Conservation (phyloP, 345 rosid species). For the Durio zibethinus region DNA sequence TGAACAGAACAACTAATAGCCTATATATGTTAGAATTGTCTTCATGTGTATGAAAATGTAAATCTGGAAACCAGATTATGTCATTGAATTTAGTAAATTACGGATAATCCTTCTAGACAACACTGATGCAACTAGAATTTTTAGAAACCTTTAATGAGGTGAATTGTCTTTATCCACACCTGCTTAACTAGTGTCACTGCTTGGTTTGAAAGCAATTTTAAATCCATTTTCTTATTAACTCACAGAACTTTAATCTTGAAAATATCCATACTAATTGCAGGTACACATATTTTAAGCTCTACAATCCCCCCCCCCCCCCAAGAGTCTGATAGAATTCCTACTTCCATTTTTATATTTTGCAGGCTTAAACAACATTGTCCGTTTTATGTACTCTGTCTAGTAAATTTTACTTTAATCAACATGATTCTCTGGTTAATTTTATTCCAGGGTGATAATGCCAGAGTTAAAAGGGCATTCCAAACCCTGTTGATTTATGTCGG, state of each 20-base stretch:
- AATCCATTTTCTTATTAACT: neutral
- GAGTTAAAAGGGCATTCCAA: constrained; percentile 56
- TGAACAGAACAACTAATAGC: neutral
- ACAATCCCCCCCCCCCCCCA: neutral
- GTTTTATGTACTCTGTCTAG: neutral
- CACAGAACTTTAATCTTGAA: neutral
- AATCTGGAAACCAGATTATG: neutral
- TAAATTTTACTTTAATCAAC: neutral
- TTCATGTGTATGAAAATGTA: neutral
- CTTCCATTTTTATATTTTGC: neutral
- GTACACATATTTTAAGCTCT: neutral
- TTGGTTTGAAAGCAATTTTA: neutral
- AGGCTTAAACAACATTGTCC: neutral
- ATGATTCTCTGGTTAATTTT: neutral
- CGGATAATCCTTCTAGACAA: neutral
- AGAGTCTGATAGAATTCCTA: neutral
- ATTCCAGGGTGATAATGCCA: constrained; percentile 51
- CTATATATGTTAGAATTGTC: neutral
- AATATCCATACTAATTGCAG: neutral
- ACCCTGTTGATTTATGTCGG: constrained; percentile 64
- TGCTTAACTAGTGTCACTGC: neutral
- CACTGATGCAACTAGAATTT: neutral
- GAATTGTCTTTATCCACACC: neutral
- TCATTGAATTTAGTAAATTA: neutral
- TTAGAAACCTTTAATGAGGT: neutral